Evolutionary conservation across 2,329 filamentous ascomycete species (phyloP).

Genomic region (Ambrosiella beaveri): DNA sequence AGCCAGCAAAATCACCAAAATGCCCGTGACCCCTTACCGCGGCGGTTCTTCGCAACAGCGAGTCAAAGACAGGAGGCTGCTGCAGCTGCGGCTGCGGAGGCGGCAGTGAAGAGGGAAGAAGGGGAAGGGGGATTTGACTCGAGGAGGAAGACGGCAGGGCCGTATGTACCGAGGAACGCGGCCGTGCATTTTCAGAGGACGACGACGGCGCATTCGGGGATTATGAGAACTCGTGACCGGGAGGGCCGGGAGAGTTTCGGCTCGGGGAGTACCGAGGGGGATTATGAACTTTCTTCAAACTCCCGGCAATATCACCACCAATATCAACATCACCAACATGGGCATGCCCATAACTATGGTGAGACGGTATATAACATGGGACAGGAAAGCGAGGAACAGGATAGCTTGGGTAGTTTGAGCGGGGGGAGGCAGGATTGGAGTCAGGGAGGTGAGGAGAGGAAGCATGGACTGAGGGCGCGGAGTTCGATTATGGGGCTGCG

Average conservation of each 20-base stretch:
- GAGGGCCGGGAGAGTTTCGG: not conserved
- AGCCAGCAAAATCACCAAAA: conserved; percentile 16
- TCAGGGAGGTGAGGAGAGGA: conserved; percentile 32
- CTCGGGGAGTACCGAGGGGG: not conserved
- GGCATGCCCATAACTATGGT: conserved; percentile 1
- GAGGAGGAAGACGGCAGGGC: not conserved
- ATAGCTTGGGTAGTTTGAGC: conserved; percentile 8
- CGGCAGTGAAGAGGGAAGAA: conserved; percentile 1
- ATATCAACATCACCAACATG: not conserved
- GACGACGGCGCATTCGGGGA: conserved; percentile 26
- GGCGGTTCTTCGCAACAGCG: conserved; percentile 5
- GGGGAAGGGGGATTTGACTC: not conserved
- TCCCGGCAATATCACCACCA: no score
- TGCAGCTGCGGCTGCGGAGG: not conserved
- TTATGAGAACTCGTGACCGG: no score
- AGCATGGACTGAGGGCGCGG: conserved; percentile 10
- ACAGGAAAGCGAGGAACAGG: conserved; percentile 11
- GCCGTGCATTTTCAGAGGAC: conserved; percentile 38
- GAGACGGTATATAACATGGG: not conserved
- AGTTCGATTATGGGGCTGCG: conserved; percentile 31
- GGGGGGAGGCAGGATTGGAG: conserved; percentile 39
- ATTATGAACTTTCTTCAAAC: not conserved
- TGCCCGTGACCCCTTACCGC: conserved; percentile 5
- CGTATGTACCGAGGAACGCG: conserved; percentile 35
- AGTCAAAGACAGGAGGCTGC: conserved; percentile 12